Evolutionary conservation across 306 rosid species (phyloP).

Genomic region (Luffa acutangula): DNA sequence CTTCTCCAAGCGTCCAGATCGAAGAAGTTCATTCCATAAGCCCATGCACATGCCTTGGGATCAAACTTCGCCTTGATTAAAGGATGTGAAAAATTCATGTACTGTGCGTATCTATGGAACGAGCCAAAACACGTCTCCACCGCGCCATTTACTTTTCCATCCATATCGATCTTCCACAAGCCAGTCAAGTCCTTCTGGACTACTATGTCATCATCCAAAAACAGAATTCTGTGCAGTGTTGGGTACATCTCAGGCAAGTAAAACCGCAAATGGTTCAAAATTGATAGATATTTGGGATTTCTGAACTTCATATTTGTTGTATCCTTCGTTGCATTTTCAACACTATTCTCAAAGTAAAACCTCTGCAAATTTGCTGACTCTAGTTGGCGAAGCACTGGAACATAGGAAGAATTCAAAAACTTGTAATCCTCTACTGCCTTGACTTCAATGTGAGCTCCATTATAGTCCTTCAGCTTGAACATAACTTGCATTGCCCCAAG

Average conservation of each 20-base stretch:
- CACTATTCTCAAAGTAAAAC: conserved; percentile 12
- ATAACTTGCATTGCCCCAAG: conserved; percentile 14
- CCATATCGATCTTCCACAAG: conserved; percentile 1
- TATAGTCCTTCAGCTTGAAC: conserved; percentile 9
- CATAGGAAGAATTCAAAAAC: conserved; percentile 10
- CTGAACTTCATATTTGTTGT: conserved; percentile 4
- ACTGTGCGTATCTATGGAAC: conserved; percentile 7
- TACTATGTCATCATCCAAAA: conserved; percentile 10
- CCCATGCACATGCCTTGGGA: conserved; percentile 11
- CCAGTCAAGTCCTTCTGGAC: conserved; percentile 13
- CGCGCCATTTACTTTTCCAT: conserved; percentile 2
- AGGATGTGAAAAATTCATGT: conserved; percentile 9
- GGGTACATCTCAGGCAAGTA: conserved; percentile 8
- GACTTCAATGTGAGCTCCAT: conserved; percentile 10
- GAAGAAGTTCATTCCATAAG: conserved; percentile 9
- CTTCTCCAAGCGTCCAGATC: conserved; percentile 14
- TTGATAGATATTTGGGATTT: conserved; percentile 9
- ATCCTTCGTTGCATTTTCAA: conserved; percentile 10
- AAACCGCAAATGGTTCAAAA: conserved; percentile 4
- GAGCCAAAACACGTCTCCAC: conserved; percentile 8
- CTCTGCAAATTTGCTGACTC: conserved; percentile 8
- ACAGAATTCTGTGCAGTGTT: neutral
- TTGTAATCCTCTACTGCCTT: conserved; percentile 12
- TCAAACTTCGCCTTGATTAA: conserved; percentile 5
- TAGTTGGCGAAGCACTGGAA: conserved; percentile 9